Evolutionary conservation across 2,329 filamentous ascomycete species (phyloP).

Genomic region (Tolypocladium endophyticum): DNA sequence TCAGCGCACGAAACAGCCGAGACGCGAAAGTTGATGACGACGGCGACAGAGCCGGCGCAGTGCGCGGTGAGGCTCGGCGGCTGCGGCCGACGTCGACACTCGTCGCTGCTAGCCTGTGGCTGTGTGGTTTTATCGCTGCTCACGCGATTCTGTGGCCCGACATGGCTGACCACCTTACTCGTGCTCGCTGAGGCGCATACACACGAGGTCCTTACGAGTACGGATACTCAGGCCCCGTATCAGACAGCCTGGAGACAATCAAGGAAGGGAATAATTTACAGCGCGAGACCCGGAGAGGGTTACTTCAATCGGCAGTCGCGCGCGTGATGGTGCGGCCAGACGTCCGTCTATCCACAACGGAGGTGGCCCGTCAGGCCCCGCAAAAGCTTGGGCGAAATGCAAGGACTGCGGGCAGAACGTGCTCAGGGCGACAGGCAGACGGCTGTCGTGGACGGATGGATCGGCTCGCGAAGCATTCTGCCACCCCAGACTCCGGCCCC

Average conservation of each 20-base stretch:
- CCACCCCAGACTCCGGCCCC: background rate
- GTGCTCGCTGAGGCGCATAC: background rate
- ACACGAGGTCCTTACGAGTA: background rate
- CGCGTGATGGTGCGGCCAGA: background rate
- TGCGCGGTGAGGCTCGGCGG: background rate
- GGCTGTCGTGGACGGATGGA: constrained; percentile 2
- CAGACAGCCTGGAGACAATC: background rate
- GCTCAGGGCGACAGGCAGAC: constrained; percentile 1
- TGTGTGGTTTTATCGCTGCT: background rate
- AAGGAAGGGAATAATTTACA: background rate
- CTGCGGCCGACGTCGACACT: background rate
- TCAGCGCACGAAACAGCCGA: background rate
- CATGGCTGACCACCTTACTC: background rate
- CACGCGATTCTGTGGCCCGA: background rate
- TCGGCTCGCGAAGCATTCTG: constrained; percentile 2
- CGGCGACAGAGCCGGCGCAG: background rate
- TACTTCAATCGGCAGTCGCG: background rate
- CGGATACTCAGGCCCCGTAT: background rate
- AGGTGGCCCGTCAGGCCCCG: background rate
- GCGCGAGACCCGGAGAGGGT: too few relatives aligned
- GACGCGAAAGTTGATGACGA: background rate
- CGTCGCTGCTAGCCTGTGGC: background rate
- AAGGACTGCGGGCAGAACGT: background rate
- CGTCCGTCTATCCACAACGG: background rate
- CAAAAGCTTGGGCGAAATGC: background rate